Conservation (phyloP, 768 basidiomycete species). For the Lentinula raphanica region DNA sequence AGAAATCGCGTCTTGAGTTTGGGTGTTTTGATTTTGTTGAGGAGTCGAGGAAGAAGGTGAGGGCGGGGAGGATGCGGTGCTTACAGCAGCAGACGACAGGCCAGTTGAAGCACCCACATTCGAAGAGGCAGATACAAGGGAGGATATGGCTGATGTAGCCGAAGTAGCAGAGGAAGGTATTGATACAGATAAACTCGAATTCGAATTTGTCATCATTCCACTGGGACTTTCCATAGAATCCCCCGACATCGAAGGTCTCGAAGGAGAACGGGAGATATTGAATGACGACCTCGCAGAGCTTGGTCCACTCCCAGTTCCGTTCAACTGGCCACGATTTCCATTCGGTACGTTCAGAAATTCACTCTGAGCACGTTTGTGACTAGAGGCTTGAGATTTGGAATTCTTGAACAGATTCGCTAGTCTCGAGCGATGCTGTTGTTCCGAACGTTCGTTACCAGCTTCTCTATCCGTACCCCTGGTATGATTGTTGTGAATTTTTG, state of each 20-base stretch:
- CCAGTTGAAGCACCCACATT: not conserved
- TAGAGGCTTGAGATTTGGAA: slow-evolving; percentile 27
- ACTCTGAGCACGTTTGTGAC: slow-evolving; percentile 37
- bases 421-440: not conserved
- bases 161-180: slow-evolving; percentile 5
- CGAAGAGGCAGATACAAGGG: not conserved
- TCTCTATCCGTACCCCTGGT: no score
- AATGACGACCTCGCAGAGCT: slow-evolving; percentile 22
- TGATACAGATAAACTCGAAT: not conserved
- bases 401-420: slow-evolving; percentile 36
- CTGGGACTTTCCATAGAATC: not conserved
- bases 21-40: no score
- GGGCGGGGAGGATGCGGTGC: not conserved
- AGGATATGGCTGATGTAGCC: not conserved
- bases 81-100: not conserved
- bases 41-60: not conserved
- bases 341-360: slow-evolving; percentile 26
- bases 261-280: slow-evolving; percentile 18
- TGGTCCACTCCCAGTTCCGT: slow-evolving; percentile 11
- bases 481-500: not conserved
- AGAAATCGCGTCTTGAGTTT: no score
- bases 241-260: slow-evolving; percentile 18
- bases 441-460: not conserved
- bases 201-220: not conserved
- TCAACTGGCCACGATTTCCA: not conserved